Base-by-base conservation (phyloP, 192 early-diverging fungal genomes). In the Backusella macrospora region DNA sequence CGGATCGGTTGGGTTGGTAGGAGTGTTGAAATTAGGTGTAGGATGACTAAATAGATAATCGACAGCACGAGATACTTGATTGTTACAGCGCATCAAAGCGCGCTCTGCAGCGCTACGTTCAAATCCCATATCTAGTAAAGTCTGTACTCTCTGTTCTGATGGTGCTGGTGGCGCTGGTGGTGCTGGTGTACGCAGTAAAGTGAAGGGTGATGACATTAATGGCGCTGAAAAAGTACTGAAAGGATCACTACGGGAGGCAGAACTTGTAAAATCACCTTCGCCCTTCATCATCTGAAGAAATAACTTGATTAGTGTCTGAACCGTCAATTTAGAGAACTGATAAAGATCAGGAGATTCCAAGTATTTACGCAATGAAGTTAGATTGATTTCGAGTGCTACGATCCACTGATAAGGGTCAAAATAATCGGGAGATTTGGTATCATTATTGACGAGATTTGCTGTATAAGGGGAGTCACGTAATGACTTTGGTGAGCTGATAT, bases 41-140 rank as follows among this genome's bases (percentile, higher is more conserved):
- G 89, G 92, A 71, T 95, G 88, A 12, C 86, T 89, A 6, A 98
- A 75, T 34, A 99, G 76, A 66, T 95, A 96, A 38, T 99, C 94
- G 1, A 94, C 89, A 0, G 97, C 97, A 16, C 93, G 84, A 18
- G 84, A 84, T 5, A 97, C 81, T 65, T 92, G 92, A 72, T 93
- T 93, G n/a, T 80, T 83, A 65, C 88, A 91, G 2, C 94, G 88
- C 37, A 90, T 83, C 39, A 99, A 78, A 5, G 96, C 96, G 23
- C 79, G 83, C 73, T 92, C 93, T 2, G 96, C 94, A 10, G 90
- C 91, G 18, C 83, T 81, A 12, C 90, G 84, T 5, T 91, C 81
- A 76, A 97, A 99, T 0, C 97, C 97, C 95, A 99, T 95, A 26
- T 93, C 90, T 14, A 91, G 77, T 14, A 98, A 82, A 48, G 90